These are phyloP conservation scores for Reutealis trisperma DNA, from an alignment of 345 rosid genomes.

Conservation along the genomic window DNA sequence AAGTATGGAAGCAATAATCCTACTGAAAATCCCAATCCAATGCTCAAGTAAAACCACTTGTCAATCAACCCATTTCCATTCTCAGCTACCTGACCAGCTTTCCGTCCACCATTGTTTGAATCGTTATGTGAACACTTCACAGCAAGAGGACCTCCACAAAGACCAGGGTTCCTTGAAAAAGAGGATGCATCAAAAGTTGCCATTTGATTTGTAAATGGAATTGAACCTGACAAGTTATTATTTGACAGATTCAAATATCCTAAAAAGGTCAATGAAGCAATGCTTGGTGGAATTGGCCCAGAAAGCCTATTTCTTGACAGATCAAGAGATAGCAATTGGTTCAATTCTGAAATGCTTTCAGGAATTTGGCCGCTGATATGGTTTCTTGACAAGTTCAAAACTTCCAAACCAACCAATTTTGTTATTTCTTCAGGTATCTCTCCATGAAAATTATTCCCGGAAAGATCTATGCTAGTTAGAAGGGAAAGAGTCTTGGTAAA, in stretches of 20 bases:
- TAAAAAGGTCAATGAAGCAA: constrained; percentile 36
- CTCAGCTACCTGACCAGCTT: background rate
- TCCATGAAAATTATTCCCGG: constrained; percentile 40
- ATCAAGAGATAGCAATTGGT: constrained; percentile 46
- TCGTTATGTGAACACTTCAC: constrained; percentile 22
- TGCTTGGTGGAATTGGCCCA: constrained; percentile 41
- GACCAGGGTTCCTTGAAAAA: constrained; percentile 36
- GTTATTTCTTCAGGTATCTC: constrained; percentile 37
- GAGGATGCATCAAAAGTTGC: constrained; percentile 34
- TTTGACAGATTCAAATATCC: constrained; percentile 38
- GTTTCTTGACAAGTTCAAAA: constrained; percentile 44
- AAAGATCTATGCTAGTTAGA: constrained; percentile 43
- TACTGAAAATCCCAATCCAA: constrained; percentile 43
- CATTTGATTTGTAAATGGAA: constrained; percentile 14
- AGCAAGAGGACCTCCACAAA: constrained; percentile 43
- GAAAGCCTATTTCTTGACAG: constrained; percentile 46
- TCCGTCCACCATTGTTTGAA: constrained; percentile 2
- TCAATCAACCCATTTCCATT: constrained; percentile 26
- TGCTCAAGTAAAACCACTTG: constrained; percentile 41
- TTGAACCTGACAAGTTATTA: constrained; percentile 11
- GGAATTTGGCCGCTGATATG: constrained; percentile 34
- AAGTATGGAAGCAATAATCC: constrained; percentile 30
- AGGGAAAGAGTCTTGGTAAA: constrained; percentile 47
- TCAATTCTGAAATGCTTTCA: constrained; percentile 35
- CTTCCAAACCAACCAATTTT: constrained; percentile 31